A percentile compares a stretch with the other conserved stretches of the same genome.
These are phyloP conservation scores for Apiosordaria backusii DNA, from an alignment of 495 filamentous ascomycete genomes.

Conservation along the genomic window DNA sequence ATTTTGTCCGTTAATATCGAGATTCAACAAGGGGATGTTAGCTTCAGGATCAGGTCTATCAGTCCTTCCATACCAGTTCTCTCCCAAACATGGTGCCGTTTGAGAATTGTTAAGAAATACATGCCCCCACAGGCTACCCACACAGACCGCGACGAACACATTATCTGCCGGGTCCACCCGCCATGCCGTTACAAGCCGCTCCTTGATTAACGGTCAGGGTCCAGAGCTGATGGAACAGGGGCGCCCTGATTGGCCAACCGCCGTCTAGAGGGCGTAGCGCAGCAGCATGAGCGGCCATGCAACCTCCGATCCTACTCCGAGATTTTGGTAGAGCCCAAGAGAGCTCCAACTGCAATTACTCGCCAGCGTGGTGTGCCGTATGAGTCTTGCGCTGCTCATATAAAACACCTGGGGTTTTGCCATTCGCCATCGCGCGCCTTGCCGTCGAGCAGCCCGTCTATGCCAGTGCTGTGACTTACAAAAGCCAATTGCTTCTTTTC, in stretches of 20 bases:
- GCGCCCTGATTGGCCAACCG: conserved; percentile 29
- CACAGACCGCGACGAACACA: background rate
- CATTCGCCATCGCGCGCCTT: background rate
- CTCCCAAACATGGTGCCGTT: background rate
- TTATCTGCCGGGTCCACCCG: conserved; percentile 9
- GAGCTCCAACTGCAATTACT: background rate
- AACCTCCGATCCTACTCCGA: conserved; percentile 37
- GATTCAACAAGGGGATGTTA: too few species aligned
- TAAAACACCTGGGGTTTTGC: background rate
- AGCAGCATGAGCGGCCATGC: conserved; percentile 1
- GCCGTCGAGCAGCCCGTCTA: background rate
- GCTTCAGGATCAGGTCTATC: too few species aligned
- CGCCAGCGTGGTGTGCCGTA: background rate
- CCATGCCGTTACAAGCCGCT: conserved; percentile 5
- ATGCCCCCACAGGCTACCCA: background rate
- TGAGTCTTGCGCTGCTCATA: background rate
- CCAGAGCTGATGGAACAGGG: conserved; percentile 1
- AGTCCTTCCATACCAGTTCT: too few species aligned
- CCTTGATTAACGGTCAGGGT: background rate
- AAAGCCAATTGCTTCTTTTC: background rate
- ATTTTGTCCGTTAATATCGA: too few species aligned
- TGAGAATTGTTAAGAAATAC: background rate
- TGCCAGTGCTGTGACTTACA: background rate
- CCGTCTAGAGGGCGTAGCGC: background rate
- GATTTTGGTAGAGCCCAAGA: conserved; percentile 1